phyloP scores from a whole-genome alignment of 257 asterid species.

The Catharanthus roseus region DNA sequence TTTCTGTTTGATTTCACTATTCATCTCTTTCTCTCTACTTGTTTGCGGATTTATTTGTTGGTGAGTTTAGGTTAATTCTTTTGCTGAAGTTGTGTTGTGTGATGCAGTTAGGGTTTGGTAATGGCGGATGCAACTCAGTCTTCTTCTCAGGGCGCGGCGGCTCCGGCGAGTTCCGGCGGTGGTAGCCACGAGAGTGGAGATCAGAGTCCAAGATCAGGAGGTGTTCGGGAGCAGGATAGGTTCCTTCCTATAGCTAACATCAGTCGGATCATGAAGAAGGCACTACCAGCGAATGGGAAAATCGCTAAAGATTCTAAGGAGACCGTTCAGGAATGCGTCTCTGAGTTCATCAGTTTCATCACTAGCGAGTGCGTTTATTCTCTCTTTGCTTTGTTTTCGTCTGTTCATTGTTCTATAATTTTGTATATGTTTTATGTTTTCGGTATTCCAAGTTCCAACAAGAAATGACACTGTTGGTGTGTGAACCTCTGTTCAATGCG shows the following conservation, averaged over 20 bases:
- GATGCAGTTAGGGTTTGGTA: slow-evolving; percentile 23
- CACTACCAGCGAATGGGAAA: slow-evolving; percentile 70
- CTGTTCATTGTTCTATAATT: neutral
- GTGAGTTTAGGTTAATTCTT: slow-evolving; percentile 9
- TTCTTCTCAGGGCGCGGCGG: slow-evolving; percentile 32
- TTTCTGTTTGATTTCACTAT: slow-evolving; percentile 1
- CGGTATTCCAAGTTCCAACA: too few relatives aligned
- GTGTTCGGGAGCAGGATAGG: slow-evolving; percentile 72
- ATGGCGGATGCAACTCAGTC: slow-evolving; percentile 60
- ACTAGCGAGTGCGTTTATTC: slow-evolving; percentile 61
- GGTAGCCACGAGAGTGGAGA: slow-evolving; percentile 75
- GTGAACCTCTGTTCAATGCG: neutral
- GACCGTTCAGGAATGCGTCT: slow-evolving; percentile 82
- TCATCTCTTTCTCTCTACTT: neutral
- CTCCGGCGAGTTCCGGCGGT: slow-evolving; percentile 58
- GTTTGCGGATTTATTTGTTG: slow-evolving; percentile 13
- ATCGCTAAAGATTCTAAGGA: slow-evolving; percentile 84
- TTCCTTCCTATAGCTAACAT: slow-evolving; percentile 75
- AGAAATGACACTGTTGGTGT: too few relatives aligned
- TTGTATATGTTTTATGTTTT: neutral
- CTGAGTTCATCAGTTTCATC: slow-evolving; percentile 81
- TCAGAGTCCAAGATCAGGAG: slow-evolving; percentile 58
- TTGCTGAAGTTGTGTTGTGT: slow-evolving; percentile 11
- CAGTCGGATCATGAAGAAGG: slow-evolving; percentile 82
- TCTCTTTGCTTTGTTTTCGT: neutral